Evolutionary conservation across 2,329 filamentous ascomycete genomes (phyloP).

Genomic region (Fusarium buharicum): DNA sequence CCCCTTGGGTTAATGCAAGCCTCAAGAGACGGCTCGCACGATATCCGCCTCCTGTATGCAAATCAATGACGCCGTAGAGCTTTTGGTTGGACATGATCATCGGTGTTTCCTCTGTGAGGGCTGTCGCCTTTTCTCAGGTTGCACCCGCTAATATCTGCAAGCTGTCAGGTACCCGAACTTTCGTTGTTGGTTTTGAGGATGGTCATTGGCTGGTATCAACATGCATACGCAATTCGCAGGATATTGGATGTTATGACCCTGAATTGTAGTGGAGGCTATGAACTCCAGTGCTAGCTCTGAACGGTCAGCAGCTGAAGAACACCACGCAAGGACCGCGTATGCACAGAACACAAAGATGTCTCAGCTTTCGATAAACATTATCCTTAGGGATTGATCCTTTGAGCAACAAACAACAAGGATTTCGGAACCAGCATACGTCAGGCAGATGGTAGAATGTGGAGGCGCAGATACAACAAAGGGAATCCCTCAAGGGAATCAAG

Average conservation of each 20-base stretch:
- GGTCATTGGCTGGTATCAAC: not conserved
- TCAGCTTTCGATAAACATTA: not conserved
- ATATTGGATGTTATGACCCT: not conserved
- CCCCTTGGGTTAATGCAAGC: constrained; percentile 28
- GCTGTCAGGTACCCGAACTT: constrained; percentile 34
- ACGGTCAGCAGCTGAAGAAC: not conserved
- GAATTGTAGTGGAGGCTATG: too few species aligned
- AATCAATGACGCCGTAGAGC: constrained; percentile 22
- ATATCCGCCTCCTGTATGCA: not conserved
- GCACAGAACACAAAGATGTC: not conserved
- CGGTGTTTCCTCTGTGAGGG: constrained; percentile 5
- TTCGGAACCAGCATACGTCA: not conserved
- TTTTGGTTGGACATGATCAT: not conserved
- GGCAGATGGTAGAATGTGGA: not conserved
- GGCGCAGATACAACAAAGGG: constrained; percentile 2
- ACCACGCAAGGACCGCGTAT: not conserved
- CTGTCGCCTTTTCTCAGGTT: not conserved
- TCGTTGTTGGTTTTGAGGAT: not conserved
- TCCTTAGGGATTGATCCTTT: not conserved
- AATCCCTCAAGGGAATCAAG: constrained; percentile 3
- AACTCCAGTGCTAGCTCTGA: not conserved
- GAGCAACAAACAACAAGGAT: not conserved
- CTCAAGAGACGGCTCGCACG: not conserved
- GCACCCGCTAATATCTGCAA: constrained; percentile 24
- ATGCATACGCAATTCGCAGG: not conserved